Base-by-base conservation (phyloP, 192 early-diverging fungal species). In the Coemansia sp. region DNA sequence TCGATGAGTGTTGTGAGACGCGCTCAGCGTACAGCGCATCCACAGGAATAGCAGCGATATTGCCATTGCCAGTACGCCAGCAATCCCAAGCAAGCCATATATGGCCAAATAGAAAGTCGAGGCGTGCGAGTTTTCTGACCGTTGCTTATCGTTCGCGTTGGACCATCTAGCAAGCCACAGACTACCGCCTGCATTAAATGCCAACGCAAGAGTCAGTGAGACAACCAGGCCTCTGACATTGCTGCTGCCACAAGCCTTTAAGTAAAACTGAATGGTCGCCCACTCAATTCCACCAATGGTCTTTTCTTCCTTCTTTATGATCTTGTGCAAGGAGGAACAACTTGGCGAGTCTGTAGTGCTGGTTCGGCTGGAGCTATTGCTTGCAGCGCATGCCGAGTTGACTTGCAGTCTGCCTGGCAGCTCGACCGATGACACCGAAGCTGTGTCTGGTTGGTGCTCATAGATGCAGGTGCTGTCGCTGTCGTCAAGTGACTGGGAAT, bases 11-110 rank as follows among this genome's bases (percentile, higher is more conserved):
- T 66, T 75, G 2, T 53, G 48, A 36, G 84, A 85, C 0, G 78
- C 84, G 2, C 89, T 84, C 72, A 98, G 92, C 36, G 90, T 93
- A 70, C 95, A 97, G 23, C 76, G 85, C 15, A 94, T 88, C 90
- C 93, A 96, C 31, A 93, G 88, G 62, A 92, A 81, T 45, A 97
- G 77, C 11, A 89, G 86, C 73, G 90, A 85, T 69, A 90, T 84
- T 11, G 89, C 53, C 10, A 90, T 85, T 51, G 89, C 93, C 2
- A 88, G 63, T 27, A 95, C 67, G 5, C 95, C 96, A 10, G 95
- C 76, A 1, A 72, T 77, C 7, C 93, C 95, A 72, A 84, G 72
- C n/a, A 98, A 79, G 48, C 93, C 77, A 60, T 75, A 83, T 53
- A 91, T 23, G 77, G 86, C 71, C 81, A 75, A 48, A 88, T 84